These are phyloP conservation scores for Westerdykella sp. DNA, from an alignment of 2,329 filamentous ascomycete genomes.

Conservation along the genomic window DNA sequence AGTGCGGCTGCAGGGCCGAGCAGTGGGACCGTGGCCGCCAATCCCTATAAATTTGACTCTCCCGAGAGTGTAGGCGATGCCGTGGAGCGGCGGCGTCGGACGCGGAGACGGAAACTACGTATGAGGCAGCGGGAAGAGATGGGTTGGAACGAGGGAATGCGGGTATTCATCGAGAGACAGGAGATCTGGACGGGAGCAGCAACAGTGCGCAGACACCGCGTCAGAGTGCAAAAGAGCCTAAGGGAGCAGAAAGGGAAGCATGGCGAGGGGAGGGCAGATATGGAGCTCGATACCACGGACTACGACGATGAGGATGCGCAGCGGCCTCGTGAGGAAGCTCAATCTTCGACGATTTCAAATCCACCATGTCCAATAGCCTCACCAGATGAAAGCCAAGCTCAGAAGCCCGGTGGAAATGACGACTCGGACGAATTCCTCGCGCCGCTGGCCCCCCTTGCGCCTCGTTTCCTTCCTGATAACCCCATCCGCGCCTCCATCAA, in stretches of 20 bases:
- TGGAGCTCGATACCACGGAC: too few species aligned
- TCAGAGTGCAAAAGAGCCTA: background rate
- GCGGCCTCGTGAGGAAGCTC: background rate
- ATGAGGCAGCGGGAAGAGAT: constrained; percentile 39
- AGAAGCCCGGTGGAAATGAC: background rate
- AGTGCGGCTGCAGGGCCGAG: background rate
- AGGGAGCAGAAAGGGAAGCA: constrained; percentile 4
- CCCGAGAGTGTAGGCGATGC: constrained; percentile 41
- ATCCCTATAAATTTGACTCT: constrained; percentile 40
- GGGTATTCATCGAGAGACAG: constrained; percentile 69
- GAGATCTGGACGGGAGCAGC: constrained; percentile 79
- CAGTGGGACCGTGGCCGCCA: constrained; percentile 2
- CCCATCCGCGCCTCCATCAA: constrained; percentile 72
- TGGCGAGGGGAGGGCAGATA: constrained; percentile 2
- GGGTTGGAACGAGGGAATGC: constrained; percentile 71
- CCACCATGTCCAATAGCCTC: background rate
- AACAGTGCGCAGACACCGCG: constrained; percentile 40
- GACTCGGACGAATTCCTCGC: constrained; percentile 3
- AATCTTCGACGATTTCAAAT: background rate
- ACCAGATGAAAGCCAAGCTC: background rate
- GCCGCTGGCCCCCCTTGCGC: constrained; percentile 63
- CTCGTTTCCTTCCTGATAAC: constrained; percentile 66
- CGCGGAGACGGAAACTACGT: constrained; percentile 35
- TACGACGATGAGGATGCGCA: background rate
- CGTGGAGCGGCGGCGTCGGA: constrained; percentile 23